Evolutionary conservation across 345 rosid species (phyloP).

Genomic region (Stellera chamaejasme): DNA sequence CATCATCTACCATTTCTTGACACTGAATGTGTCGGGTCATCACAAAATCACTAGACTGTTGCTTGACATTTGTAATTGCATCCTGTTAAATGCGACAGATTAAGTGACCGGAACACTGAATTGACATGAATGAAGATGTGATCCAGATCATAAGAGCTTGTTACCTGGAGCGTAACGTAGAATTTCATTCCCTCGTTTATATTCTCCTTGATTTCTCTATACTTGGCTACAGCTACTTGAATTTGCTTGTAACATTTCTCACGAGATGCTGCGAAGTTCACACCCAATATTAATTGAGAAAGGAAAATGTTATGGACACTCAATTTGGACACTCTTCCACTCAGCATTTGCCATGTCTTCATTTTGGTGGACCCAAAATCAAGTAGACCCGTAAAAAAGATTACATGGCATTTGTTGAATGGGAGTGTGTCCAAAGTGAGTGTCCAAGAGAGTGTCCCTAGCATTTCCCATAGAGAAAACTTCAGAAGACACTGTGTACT

Average conservation of each 20-base stretch:
- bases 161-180: slow-evolving; percentile 95
- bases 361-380: too few relatives aligned
- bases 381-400: too few relatives aligned
- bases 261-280: slow-evolving; percentile 54
- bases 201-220: slow-evolving; percentile 91
- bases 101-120: background rate
- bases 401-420: too few relatives aligned
- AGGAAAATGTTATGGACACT: too few relatives aligned
- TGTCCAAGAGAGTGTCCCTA: too few relatives aligned
- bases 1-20: slow-evolving; percentile 96
- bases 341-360: too few relatives aligned
- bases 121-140: background rate
- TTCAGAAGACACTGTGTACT: background rate
- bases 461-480: too few relatives aligned
- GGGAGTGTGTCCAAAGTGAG: too few relatives aligned
- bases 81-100: slow-evolving; percentile 41
- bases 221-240: slow-evolving; percentile 82
- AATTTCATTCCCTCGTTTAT: slow-evolving; percentile 94
- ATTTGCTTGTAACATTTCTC: slow-evolving; percentile 93
- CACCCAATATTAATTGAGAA: slow-evolving; percentile 5
- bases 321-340: too few relatives aligned
- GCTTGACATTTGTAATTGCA: slow-evolving; percentile 90
- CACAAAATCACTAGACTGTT: slow-evolving; percentile 94
- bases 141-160: slow-evolving; percentile 4
- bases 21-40: slow-evolving; percentile 98